Evolutionary conservation across 495 filamentous ascomycete genomes (phyloP).

Genomic region (Neurospora hispaniola): DNA sequence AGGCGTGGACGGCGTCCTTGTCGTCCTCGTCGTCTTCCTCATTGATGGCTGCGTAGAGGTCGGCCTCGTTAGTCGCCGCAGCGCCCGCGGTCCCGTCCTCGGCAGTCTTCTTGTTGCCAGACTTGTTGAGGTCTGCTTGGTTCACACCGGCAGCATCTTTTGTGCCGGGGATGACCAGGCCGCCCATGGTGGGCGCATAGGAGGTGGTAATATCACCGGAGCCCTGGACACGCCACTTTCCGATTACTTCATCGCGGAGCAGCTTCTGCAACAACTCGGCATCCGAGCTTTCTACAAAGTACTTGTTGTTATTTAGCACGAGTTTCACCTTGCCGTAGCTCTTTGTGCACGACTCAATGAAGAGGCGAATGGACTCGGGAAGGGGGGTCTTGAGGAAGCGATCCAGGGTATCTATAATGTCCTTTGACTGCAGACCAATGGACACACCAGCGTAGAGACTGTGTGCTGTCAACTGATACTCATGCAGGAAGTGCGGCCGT

Average conservation of each 20-base stretch:
- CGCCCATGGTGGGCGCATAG: slow-evolving; percentile 79
- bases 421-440: slow-evolving; percentile 72
- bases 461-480: slow-evolving; percentile 84
- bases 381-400: slow-evolving; percentile 78
- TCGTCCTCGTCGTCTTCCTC: slow-evolving; percentile 91
- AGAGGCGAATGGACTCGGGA: slow-evolving; percentile 63
- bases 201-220: slow-evolving; percentile 64
- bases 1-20: slow-evolving; percentile 82
- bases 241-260: slow-evolving; percentile 47
- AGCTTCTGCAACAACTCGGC: slow-evolving; percentile 74
- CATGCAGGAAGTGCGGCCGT: slow-evolving; percentile 77
- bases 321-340: slow-evolving; percentile 94
- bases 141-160: slow-evolving; percentile 80
- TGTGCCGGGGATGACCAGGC: slow-evolving; percentile 87
- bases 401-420: slow-evolving; percentile 84
- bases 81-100: slow-evolving; percentile 7
- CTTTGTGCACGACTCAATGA: slow-evolving; percentile 73
- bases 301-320: slow-evolving; percentile 86
- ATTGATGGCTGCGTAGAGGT: slow-evolving; percentile 46
- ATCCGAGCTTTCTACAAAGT: slow-evolving; percentile 87
- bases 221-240: slow-evolving; percentile 34
- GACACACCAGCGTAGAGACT: slow-evolving; percentile 93
- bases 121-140: slow-evolving; percentile 42
- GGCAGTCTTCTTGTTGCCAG: slow-evolving; percentile 19
- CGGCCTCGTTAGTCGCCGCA: slow-evolving; percentile 17